Conservation (phyloP, 371 early-diverging fungal genomes). For the Mucor racemosus region DNA sequence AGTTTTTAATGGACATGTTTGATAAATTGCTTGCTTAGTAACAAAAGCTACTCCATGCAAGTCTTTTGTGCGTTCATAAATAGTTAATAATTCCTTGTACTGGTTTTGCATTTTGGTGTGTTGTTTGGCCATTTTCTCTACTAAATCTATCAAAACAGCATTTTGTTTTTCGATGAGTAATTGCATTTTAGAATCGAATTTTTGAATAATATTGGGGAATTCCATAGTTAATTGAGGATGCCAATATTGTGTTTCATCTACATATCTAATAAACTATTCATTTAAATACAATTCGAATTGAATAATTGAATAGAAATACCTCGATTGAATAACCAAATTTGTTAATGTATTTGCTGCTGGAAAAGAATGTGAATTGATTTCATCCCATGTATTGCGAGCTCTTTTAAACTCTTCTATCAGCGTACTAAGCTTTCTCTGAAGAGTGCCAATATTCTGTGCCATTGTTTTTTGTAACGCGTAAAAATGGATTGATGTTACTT, state of each 20-base stretch:
- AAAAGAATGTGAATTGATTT: conserved; percentile 45
- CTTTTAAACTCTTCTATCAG: conserved; percentile 44
- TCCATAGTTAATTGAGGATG: conserved; percentile 39
- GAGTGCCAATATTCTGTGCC: conserved; percentile 39
- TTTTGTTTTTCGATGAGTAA: conserved; percentile 27
- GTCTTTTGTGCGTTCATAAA: conserved; percentile 23
- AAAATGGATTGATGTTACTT: neutral
- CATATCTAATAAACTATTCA: conserved; percentile 33
- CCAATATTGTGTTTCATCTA: conserved; percentile 51
- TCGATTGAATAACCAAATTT: conserved; percentile 47
- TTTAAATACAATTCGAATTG: too few relatives aligned
- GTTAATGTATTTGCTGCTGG: conserved; percentile 39
- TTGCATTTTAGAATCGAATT: conserved; percentile 41
- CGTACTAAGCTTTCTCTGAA: conserved; percentile 40
- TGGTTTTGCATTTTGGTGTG: conserved; percentile 42
- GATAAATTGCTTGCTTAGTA: conserved; percentile 27
- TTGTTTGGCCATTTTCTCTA: conserved; percentile 42
- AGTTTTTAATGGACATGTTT: conserved; percentile 40
- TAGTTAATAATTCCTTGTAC: conserved; percentile 21
- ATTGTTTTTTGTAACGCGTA: conserved; percentile 13
- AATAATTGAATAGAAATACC: conserved; percentile 19
- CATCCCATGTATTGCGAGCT: conserved; percentile 41
- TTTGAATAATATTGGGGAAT: conserved; percentile 38
- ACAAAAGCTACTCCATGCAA: conserved; percentile 27
- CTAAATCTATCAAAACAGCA: conserved; percentile 24